Base-by-base conservation (phyloP, 106 monocot genomes). In the Iris macrosiphon region DNA sequence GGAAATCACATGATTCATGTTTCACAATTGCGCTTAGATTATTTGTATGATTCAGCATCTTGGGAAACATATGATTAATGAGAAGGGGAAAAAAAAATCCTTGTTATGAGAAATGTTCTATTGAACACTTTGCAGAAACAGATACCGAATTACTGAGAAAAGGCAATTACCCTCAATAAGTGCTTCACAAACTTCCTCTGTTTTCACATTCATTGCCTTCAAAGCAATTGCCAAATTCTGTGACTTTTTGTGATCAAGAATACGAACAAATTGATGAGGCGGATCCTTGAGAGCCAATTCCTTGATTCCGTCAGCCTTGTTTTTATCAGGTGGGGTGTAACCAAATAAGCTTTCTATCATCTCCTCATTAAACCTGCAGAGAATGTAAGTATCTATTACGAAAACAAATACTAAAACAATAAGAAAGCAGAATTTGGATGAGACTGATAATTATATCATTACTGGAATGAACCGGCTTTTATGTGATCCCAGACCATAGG, bases 401-500 rank as follows among this genome's bases (percentile, higher is more conserved):
- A 53, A 2, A n/a, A n/a, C n/a, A n/a, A n/a, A n/a, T n/a, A n/a
- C n/a, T n/a, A 29, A 14, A 27, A 25, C 26, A 49, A 3, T n/a
- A 29, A 43, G 6, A 12, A 47, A 32, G 5, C 25, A n/a, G 45
- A 16, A 53, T 33, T 53, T 19, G 33, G 52, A 53, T n/a, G n/a
- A n/a, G n/a, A n/a, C n/a, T n/a, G n/a, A n/a, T n/a, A 35, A 35
- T 6, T 31, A 31, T 8, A 41, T 13, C n/a, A 57, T 61, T 71
- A 86, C 85, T 86, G 85, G 61, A 86, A 86, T n/a, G 85, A 86
- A 7, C 85, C 80, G 8, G 85, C 69, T 38, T 65, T 86, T 18
- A 86, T 62, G 44, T 73, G 65, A 67, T 86, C 55, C 85, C 85
- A 86, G 15, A 86, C 80, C 85, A 86, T 86, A 8, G 85, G 65